These are phyloP conservation scores for Pichia nakasei DNA, from an alignment of 805 yeast genomes.

Conservation along the genomic window DNA sequence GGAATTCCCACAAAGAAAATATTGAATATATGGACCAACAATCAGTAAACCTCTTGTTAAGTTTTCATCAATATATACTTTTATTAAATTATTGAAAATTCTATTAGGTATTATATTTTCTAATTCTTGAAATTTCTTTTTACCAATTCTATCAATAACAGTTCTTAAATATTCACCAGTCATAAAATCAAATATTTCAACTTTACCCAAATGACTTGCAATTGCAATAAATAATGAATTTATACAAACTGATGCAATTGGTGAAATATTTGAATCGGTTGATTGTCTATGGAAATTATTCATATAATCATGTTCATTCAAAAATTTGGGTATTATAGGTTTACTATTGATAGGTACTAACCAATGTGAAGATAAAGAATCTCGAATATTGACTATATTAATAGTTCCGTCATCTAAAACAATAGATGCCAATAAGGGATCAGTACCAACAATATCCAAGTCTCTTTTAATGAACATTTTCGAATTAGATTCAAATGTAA, in stretches of 20 bases:
- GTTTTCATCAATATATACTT: constrained; percentile 15
- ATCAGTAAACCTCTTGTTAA: constrained; percentile 30
- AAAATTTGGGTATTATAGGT: constrained; percentile 20
- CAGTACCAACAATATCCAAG: constrained; percentile 21
- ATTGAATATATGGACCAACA: constrained; percentile 35
- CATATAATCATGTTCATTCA: constrained; percentile 14
- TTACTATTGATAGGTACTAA: constrained; percentile 5
- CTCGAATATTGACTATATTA: constrained; percentile 35
- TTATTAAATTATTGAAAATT: constrained; percentile 1
- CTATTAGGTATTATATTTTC: constrained; percentile 6
- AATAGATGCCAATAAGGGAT: constrained; percentile 23
- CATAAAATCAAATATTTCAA: constrained; percentile 33
- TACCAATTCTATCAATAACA: constrained; percentile 14
- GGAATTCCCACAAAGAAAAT: constrained; percentile 38
- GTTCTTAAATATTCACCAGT: constrained; percentile 35
- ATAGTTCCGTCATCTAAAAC: constrained; percentile 34
- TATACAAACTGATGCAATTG: constrained; percentile 22
- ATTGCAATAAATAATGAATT: constrained; percentile 26
- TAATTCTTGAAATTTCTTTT: constrained; percentile 12
- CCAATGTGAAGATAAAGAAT: constrained; percentile 10
- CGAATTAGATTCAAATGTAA: constrained; percentile 19
- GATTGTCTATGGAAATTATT: not conserved
- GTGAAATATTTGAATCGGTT: constrained; percentile 1
- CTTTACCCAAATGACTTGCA: constrained; percentile 36
- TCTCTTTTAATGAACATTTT: constrained; percentile 12